phyloP scores from a whole-genome alignment of 108 stramenopile species.

The Stephanodiscus triporus region DNA sequence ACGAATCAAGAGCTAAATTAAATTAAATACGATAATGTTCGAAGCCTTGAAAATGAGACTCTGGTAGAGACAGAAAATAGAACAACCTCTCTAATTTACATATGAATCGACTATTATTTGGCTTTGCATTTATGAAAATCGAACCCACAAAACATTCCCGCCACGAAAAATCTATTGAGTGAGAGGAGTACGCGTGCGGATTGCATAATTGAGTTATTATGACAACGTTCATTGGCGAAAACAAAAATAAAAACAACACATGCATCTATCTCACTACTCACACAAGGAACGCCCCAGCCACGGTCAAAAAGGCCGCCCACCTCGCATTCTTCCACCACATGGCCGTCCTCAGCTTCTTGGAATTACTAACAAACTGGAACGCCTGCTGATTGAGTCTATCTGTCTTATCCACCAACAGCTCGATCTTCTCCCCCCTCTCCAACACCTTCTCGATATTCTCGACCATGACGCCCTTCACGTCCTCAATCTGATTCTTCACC shows the following conservation, averaged over 20 bases:
- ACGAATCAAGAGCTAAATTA: neutral
- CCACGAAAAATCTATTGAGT: constrained; percentile 52
- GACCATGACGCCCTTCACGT: constrained; percentile 95
- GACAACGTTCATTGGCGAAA: neutral
- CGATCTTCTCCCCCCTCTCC: constrained; percentile 98
- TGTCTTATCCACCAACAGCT: constrained; percentile 98
- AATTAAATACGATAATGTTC: neutral
- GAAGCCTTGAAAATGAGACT: neutral
- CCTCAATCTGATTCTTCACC: constrained; percentile 93
- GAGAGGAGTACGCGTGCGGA: neutral
- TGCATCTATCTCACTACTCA: constrained; percentile 4
- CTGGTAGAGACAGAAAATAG: neutral
- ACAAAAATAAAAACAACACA: neutral
- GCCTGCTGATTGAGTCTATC: constrained; percentile 93
- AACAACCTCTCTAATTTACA: constrained; percentile 15
- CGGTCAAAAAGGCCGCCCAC: constrained; percentile 55
- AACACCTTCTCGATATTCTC: constrained; percentile 96
- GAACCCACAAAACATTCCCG: constrained; percentile 71
- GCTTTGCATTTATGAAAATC: constrained; percentile 68
- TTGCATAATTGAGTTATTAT: neutral
- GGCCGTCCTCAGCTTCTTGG: constrained; percentile 71
- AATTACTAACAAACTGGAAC: constrained; percentile 88
- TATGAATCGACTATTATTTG: constrained; percentile 26
- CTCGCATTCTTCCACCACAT: constrained; percentile 93
- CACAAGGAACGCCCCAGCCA: constrained; percentile 63